Conservation (phyloP, 2,329 filamentous ascomycete species). For the Aspergillus ochraceus region DNA sequence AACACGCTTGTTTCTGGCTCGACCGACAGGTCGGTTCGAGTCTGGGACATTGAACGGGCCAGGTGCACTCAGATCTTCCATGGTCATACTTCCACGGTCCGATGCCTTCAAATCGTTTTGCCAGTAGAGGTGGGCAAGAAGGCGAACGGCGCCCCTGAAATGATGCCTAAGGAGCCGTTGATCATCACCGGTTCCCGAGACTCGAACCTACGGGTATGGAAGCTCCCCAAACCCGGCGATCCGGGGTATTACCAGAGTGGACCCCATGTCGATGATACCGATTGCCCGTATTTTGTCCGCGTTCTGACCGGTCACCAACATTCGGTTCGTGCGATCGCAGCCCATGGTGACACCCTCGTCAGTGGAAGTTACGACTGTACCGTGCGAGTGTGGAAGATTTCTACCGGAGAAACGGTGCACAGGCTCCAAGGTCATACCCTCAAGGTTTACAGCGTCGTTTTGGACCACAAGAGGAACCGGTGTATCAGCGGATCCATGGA, state of each 20-base stretch:
- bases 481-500: conserved; percentile 99
- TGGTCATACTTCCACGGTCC: conserved; percentile 94
- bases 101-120: conserved; percentile 91
- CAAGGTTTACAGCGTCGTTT: conserved; percentile 96
- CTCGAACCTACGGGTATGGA: conserved; percentile 92
- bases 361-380: conserved; percentile 96
- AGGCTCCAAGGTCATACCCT: conserved; percentile 81
- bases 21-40: conserved; percentile 95
- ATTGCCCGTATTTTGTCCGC: conserved; percentile 94
- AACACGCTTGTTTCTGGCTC: conserved; percentile 95
- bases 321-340: conserved; percentile 93
- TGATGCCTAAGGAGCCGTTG: conserved; percentile 90
- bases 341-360: conserved; percentile 91
- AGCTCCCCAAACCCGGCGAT: conserved; percentile 78
- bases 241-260: conserved; percentile 76
- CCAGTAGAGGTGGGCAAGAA: conserved; percentile 74
- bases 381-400: conserved; percentile 96
- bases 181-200: conserved; percentile 98
- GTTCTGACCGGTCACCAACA: conserved; percentile 83
- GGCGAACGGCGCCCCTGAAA: conserved; percentile 70
- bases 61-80: conserved; percentile 94
- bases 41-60: conserved; percentile 96
- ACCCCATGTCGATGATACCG: conserved; percentile 68
- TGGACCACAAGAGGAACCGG: conserved; percentile 86
- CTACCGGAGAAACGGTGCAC: conserved; percentile 84